A percentile compares a stretch with the other conserved stretches of the same genome.
phyloP scores from a whole-genome alignment of 805 yeast genomes.

The Saturnispora serradocipensis region DNA sequence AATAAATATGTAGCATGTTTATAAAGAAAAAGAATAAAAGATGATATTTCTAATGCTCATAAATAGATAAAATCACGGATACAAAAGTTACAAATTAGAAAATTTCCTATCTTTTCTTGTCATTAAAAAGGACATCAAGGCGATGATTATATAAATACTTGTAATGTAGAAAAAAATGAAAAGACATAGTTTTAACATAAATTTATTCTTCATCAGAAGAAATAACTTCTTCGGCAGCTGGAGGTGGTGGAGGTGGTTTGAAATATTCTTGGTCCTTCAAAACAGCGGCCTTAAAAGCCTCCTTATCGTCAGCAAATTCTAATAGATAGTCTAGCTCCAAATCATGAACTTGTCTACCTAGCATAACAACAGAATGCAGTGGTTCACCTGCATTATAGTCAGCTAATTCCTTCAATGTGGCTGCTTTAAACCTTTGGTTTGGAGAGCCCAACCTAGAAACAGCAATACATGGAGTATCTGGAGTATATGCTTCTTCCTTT shows the following conservation, averaged over 20 bases:
- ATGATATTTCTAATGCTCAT: background rate
- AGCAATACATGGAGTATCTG: constrained; percentile 87
- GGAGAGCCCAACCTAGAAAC: constrained; percentile 89
- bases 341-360: constrained; percentile 92
- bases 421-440: constrained; percentile 73
- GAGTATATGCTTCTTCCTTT: constrained; percentile 69
- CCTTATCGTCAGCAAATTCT: constrained; percentile 61
- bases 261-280: constrained; percentile 57
- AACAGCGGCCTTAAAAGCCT: constrained; percentile 38
- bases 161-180: background rate
- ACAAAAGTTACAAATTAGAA: background rate
- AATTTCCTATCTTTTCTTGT: background rate
- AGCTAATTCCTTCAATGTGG: constrained; percentile 65
- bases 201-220: constrained; percentile 12
- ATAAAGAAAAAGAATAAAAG: background rate
- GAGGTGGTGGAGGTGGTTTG: constrained; percentile 29
- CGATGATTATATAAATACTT: background rate
- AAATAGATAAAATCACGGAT: background rate
- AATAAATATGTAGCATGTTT: constrained; percentile 9
- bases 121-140: background rate
- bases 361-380: constrained; percentile 78
- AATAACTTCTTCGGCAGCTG: constrained; percentile 10
- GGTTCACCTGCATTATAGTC: constrained; percentile 92
- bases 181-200: too few species aligned
- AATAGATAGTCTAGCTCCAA: constrained; percentile 78